Percentiles rank a stretch among this genome's conserved stretches.
Evolutionary conservation across 306 rosid genomes (phyloP).

Genomic region (Dicorynia guianensis): DNA sequence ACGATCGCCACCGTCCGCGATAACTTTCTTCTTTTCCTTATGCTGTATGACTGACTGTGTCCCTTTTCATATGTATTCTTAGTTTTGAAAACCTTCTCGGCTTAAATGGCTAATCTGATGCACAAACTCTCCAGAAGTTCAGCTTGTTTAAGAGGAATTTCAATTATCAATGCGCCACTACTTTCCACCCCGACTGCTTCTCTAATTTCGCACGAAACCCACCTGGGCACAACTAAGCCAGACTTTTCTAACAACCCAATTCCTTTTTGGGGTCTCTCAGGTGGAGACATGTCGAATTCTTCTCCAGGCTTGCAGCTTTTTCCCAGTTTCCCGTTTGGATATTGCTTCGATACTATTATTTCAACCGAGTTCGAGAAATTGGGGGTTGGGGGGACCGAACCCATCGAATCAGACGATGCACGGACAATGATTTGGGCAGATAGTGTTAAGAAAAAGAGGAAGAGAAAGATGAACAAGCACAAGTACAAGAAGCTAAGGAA

Average conservation of each 20-base stretch:
- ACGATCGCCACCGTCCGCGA: not conserved
- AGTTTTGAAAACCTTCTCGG: not conserved
- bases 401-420: constrained; percentile 36
- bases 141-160: constrained; percentile 21
- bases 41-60: not conserved
- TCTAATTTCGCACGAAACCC: constrained; percentile 13
- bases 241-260: not conserved
- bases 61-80: not conserved
- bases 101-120: constrained; percentile 44
- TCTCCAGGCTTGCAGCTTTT: constrained; percentile 27
- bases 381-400: constrained; percentile 19
- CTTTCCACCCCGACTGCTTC: constrained; percentile 14
- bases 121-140: constrained; percentile 43
- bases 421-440: constrained; percentile 60
- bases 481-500: constrained; percentile 60
- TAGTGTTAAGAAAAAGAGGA: constrained; percentile 72
- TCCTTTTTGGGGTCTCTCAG: constrained; percentile 8
- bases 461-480: constrained; percentile 62
- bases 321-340: constrained; percentile 54
- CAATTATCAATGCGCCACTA: constrained; percentile 21
- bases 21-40: not conserved
- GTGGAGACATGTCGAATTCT: constrained; percentile 20
- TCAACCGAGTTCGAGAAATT: constrained; percentile 33
- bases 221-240: constrained; percentile 9
- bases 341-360: constrained; percentile 38